Base-by-base conservation (phyloP, 2,329 filamentous ascomycete genomes). In the Cadophora malorum region DNA sequence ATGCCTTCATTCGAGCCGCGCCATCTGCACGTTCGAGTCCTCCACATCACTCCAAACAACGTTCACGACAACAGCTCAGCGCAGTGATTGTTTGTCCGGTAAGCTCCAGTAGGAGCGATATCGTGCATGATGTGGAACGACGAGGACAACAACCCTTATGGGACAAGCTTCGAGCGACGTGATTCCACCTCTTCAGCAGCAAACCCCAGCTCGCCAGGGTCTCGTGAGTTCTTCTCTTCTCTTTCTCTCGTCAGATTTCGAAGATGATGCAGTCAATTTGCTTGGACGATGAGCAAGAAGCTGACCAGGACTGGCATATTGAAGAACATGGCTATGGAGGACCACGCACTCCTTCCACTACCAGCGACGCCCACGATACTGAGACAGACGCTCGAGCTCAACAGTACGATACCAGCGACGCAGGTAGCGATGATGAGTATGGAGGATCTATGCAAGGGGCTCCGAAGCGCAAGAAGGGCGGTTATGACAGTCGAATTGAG, bases 71-170 rank as follows among this genome's bases (percentile, higher is more conserved):
- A 41, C 50, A 16, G 49, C 52, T 16, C 50, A 56, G 50, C 23
- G 50, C 59, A 63, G 38, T 63, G 12, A 69, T 67, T 68, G 63
- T 64, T 72, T 70, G 69, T 61, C 47, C 35, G 23, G 49, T 69
- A 70, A 71, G 65, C 71, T 74, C 63, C 64, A 66, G 60, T 49
- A 67, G 66, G 65, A 67, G 62, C 77, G 83, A 75, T 74, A 97
- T 97, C 66, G 28, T 64, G 71, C 79, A 86, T 75, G 74, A 98
- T 98, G 95, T 98, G 95, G 95, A 96, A 97, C 86, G 94, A 98
- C 84, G 95, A 98, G 82, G 93, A 98, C 78, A 98, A 98, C 82
- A 98, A 98, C 79, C 95, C 95, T 5, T 97, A 98, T 78, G 94
- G 94, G 72, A 88, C 85, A 76, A 95, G 93, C 80, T 97, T 97